Percentiles rank a stretch among this genome's conserved stretches.
Conservation (phyloP, 2,329 filamentous ascomycete species). For the Diaporthe ampelina region DNA sequence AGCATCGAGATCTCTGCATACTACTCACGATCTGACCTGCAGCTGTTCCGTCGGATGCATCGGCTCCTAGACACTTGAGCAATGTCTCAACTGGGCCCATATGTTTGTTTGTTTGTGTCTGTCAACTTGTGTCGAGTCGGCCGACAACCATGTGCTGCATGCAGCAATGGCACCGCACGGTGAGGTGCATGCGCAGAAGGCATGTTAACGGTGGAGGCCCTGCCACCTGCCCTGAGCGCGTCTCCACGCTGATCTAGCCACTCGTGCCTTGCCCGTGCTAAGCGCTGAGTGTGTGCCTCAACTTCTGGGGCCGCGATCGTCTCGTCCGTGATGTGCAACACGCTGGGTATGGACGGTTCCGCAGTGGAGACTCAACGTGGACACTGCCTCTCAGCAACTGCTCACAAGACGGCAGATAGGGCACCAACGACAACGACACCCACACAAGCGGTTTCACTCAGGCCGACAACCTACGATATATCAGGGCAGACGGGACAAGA, state of each 20-base stretch:
- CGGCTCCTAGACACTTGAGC: neutral
- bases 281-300: neutral
- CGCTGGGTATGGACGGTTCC: slow-evolving; percentile 8
- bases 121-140: neutral
- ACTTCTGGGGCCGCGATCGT: slow-evolving; percentile 1
- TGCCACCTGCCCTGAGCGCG: neutral
- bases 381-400: neutral
- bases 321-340: slow-evolving; percentile 9
- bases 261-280: neutral
- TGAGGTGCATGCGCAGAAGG: too few species aligned
- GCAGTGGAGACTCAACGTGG: slow-evolving; percentile 24
- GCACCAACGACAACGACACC: slow-evolving; percentile 3
- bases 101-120: neutral
- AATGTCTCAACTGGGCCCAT: too few species aligned
- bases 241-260: slow-evolving; percentile 27
- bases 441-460: neutral
- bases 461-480: neutral
- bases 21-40: slow-evolving; percentile 22
- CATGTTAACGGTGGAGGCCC: slow-evolving; percentile 12
- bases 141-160: neutral
- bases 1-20: slow-evolving; percentile 12
- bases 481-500: neutral
- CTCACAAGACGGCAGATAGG: neutral
- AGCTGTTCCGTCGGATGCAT: slow-evolving; percentile 2
- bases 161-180: too few species aligned